Percentiles rank a stretch among this genome's conserved stretches.
Conservation (phyloP, 2,329 filamentous ascomycete species). For the Fusarium zealandicum region DNA sequence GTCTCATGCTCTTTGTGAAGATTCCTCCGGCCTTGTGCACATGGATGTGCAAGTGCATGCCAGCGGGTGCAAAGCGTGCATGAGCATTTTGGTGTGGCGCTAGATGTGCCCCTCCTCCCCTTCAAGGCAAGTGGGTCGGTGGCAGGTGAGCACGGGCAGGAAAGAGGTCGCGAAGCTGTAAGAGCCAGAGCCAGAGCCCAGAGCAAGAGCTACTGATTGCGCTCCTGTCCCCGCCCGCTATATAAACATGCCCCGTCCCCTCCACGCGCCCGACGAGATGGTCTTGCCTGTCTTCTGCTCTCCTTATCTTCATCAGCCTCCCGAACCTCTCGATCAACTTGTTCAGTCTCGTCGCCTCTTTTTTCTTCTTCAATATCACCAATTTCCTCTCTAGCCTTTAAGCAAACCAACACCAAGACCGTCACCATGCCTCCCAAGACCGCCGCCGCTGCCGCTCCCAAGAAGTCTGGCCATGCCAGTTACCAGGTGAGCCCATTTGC, state of each 20-base stretch:
- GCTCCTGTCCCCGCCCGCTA: slow-evolving; percentile 62
- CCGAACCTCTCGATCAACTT: slow-evolving; percentile 9
- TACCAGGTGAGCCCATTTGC: slow-evolving; percentile 61
- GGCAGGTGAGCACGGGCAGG: slow-evolving; percentile 37
- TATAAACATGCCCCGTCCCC: slow-evolving; percentile 66
- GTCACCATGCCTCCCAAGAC: slow-evolving; percentile 68
- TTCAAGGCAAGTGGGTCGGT: slow-evolving; percentile 33
- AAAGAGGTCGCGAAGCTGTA: slow-evolving; percentile 28
- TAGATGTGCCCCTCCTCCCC: slow-evolving; percentile 36
- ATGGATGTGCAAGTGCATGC: slow-evolving; percentile 32
- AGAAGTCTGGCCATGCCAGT: slow-evolving; percentile 63
- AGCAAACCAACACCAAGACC: slow-evolving; percentile 37
- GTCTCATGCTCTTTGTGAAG: slow-evolving; percentile 10
- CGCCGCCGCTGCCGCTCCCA: slow-evolving; percentile 50
- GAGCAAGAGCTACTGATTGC: slow-evolving; percentile 57
- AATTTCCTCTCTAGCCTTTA: slow-evolving; percentile 22
- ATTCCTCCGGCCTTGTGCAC: slow-evolving; percentile 25
- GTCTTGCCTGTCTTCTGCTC: slow-evolving; percentile 47
- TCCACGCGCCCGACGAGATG: slow-evolving; percentile 60
- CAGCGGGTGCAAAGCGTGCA: slow-evolving; percentile 31
- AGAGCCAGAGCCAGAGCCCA: slow-evolving; percentile 29
- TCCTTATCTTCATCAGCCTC: slow-evolving; percentile 38
- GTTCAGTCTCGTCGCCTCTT: slow-evolving; percentile 33
- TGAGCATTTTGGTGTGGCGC: slow-evolving; percentile 37
- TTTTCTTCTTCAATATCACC: slow-evolving; percentile 36